phyloP scores from a whole-genome alignment of 2,329 filamentous ascomycete genomes.

The Colletotrichum ledebouriae region DNA sequence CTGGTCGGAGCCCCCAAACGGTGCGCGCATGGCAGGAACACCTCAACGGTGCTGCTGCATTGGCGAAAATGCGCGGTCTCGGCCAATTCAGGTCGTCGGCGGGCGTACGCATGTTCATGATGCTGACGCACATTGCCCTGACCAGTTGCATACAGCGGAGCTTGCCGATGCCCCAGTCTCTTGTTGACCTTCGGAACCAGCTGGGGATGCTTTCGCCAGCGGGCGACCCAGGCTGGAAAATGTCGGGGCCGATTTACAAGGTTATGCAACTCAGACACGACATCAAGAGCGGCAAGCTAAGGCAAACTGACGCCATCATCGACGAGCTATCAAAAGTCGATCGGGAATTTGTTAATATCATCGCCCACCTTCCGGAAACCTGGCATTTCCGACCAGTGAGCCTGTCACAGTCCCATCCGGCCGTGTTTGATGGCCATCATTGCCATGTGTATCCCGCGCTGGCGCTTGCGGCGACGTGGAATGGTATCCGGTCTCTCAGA shows the following conservation, averaged over 20 bases:
- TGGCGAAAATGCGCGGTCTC: conserved; percentile 63
- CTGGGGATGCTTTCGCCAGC: conserved; percentile 54
- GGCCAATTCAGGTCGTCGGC: conserved; percentile 60
- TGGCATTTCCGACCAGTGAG: conserved; percentile 60
- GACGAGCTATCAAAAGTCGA: conserved; percentile 57
- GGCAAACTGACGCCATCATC: conserved; percentile 53
- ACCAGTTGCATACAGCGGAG: conserved; percentile 66
- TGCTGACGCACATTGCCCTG: conserved; percentile 65
- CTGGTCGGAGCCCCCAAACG: conserved; percentile 60
- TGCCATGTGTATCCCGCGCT: conserved; percentile 63
- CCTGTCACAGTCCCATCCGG: conserved; percentile 55
- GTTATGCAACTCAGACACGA: conserved; percentile 63
- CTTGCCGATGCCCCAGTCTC: conserved; percentile 61
- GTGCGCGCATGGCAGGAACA: conserved; percentile 67
- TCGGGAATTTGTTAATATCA: conserved; percentile 56
- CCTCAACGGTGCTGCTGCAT: conserved; percentile 64
- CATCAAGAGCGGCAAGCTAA: conserved; percentile 56
- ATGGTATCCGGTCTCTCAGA: conserved; percentile 60
- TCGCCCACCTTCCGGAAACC: conserved; percentile 53
- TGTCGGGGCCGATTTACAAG: conserved; percentile 60
- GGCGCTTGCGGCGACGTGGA: conserved; percentile 63
- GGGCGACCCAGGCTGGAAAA: conserved; percentile 56
- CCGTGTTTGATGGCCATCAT: conserved; percentile 54
- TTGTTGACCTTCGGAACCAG: conserved; percentile 61
- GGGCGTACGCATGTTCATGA: conserved; percentile 66